phyloP scores from a whole-genome alignment of 1,284 basidiomycete genomes.

The Cryptococcus sp. region DNA sequence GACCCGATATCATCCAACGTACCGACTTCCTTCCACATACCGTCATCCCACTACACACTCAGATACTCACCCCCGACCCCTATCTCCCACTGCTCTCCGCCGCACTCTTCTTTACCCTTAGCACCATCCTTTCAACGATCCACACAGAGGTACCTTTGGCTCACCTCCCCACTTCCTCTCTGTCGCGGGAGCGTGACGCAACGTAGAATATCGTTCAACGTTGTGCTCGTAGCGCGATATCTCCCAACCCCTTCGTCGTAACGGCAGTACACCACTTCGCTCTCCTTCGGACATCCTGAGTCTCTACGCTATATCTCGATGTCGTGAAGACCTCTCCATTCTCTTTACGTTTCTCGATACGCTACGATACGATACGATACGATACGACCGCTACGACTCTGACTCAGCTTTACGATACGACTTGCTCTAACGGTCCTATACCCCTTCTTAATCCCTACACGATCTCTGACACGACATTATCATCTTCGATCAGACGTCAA shows the following conservation, averaged over 20 bases:
- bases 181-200: too few relatives aligned
- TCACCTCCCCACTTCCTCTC: too few relatives aligned
- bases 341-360: background rate
- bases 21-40: too few relatives aligned
- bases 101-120: background rate
- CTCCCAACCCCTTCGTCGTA: slow-evolving; percentile 1
- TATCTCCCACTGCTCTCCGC: too few relatives aligned
- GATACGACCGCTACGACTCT: background rate
- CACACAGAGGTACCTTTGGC: too few relatives aligned
- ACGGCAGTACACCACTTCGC: background rate
- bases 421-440: background rate
- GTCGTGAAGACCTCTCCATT: background rate
- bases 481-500: background rate
- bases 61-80: too few relatives aligned
- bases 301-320: too few relatives aligned
- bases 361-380: background rate
- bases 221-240: slow-evolving; percentile 4
- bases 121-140: too few relatives aligned
- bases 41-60: too few relatives aligned
- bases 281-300: background rate
- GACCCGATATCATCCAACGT: too few relatives aligned
- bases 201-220: slow-evolving; percentile 28
- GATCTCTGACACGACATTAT: background rate
- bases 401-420: background rate
- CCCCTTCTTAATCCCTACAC: background rate